Percentiles rank a stretch among this genome's conserved stretches.
These are phyloP conservation scores for Austroboletus niveus DNA, from an alignment of 1,284 basidiomycete species.

Conservation along the genomic window DNA sequence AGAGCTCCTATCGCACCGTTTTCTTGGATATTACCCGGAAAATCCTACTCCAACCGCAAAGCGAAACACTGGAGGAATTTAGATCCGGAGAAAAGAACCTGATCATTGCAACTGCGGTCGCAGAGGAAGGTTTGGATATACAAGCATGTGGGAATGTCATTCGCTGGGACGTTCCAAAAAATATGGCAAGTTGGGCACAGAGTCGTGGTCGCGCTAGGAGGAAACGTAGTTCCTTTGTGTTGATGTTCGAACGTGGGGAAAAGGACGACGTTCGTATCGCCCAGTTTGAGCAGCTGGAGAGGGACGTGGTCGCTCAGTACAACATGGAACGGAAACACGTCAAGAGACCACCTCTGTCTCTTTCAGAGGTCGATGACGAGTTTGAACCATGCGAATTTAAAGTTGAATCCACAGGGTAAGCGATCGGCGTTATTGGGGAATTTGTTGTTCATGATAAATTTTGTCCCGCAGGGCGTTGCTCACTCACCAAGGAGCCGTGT, in stretches of 20 bases:
- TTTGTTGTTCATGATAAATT: background rate
- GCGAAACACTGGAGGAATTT: slow-evolving; percentile 61
- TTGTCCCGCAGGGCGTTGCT: slow-evolving; percentile 56
- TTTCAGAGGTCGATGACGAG: slow-evolving; percentile 25
- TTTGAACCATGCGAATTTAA: slow-evolving; percentile 44
- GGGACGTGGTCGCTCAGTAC: slow-evolving; percentile 58
- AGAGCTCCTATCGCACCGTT: slow-evolving; percentile 51
- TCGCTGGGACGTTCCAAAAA: slow-evolving; percentile 68
- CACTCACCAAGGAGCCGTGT: slow-evolving; percentile 65
- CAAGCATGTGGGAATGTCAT: slow-evolving; percentile 76
- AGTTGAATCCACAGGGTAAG: slow-evolving; percentile 63
- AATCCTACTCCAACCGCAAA: slow-evolving; percentile 45
- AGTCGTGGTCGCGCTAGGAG: slow-evolving; percentile 76
- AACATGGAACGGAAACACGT: slow-evolving; percentile 43
- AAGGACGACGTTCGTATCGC: slow-evolving; percentile 40
- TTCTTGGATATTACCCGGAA: slow-evolving; percentile 69
- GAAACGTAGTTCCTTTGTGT: slow-evolving; percentile 67
- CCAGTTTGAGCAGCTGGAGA: slow-evolving; percentile 58
- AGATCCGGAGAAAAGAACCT: slow-evolving; percentile 69
- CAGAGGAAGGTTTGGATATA: slow-evolving; percentile 84
- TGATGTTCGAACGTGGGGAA: slow-evolving; percentile 59
- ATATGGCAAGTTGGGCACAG: slow-evolving; percentile 79
- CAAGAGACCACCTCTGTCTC: slow-evolving; percentile 6
- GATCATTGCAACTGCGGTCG: slow-evolving; percentile 76
- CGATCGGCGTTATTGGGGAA: background rate